Evolutionary conservation across 73 alveolate species (phyloP).

Genomic region (Blepharisma stoltei): DNA sequence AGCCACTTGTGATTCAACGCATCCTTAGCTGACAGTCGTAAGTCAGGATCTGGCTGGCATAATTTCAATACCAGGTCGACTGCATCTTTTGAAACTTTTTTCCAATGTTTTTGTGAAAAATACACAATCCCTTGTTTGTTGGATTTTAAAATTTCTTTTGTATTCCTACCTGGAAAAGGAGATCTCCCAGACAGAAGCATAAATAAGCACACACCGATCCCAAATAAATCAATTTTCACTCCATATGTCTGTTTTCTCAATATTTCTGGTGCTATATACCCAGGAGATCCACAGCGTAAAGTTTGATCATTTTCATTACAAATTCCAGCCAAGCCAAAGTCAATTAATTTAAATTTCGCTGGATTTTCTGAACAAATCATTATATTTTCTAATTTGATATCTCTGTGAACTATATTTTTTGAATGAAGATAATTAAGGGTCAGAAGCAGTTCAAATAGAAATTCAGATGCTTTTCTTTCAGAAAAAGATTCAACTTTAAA

Average conservation of each 20-base stretch:
- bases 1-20: conserved; percentile 12
- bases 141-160: neutral
- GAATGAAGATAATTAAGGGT: conserved; percentile 8
- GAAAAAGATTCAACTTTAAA: neutral
- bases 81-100: conserved; percentile 15
- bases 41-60: conserved; percentile 1
- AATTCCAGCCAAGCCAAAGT: neutral
- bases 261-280: conserved; percentile 27
- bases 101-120: conserved; percentile 6
- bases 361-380: neutral
- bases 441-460: neutral
- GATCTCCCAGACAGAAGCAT: neutral
- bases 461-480: neutral
- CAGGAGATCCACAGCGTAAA: conserved; percentile 26
- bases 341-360: neutral
- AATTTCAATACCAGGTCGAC: neutral
- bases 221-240: neutral
- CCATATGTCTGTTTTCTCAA: neutral
- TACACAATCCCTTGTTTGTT: neutral
- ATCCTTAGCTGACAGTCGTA: neutral
- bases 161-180: conserved; percentile 3
- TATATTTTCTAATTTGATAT: neutral
- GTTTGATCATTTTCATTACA: neutral
- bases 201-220: neutral
- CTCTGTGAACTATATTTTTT: neutral